Evolutionary conservation across 768 basidiomycete species (phyloP).

Genomic region (Tulasnella calospora): DNA sequence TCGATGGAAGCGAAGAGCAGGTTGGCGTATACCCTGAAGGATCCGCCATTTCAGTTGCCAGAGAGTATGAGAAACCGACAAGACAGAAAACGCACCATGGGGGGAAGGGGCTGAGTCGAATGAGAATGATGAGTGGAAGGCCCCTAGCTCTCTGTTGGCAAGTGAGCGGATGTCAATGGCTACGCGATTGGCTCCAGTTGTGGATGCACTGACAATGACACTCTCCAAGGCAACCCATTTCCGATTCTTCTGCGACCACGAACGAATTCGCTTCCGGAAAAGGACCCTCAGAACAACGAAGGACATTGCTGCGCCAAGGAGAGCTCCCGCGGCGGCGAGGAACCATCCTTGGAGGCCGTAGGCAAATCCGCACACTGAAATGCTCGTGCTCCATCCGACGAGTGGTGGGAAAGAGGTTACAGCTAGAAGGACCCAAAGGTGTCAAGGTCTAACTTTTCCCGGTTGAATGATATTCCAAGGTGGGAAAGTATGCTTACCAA

Average conservation of each 20-base stretch:
- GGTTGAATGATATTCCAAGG: neutral
- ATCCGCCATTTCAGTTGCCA: neutral
- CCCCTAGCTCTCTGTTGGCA: slow-evolving; percentile 59
- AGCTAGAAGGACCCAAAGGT: slow-evolving; percentile 15
- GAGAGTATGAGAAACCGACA: neutral
- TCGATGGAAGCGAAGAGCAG: slow-evolving; percentile 62
- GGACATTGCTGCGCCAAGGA: slow-evolving; percentile 57
- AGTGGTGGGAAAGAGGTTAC: slow-evolving; percentile 49
- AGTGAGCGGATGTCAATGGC: slow-evolving; percentile 9
- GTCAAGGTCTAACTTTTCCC: neutral
- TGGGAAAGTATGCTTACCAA: slow-evolving; percentile 44
- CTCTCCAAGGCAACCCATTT: slow-evolving; percentile 75
- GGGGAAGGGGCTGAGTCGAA: slow-evolving; percentile 75
- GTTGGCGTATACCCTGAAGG: slow-evolving; percentile 73
- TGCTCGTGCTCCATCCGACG: slow-evolving; percentile 61
- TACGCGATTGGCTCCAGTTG: neutral
- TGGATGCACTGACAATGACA: slow-evolving; percentile 54
- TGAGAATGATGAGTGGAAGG: slow-evolving; percentile 72
- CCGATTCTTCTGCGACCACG: slow-evolving; percentile 58
- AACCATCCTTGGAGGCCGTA: slow-evolving; percentile 75
- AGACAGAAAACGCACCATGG: slow-evolving; percentile 38
- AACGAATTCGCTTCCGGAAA: slow-evolving; percentile 52
- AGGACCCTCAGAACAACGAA: slow-evolving; percentile 58
- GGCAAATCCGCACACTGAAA: slow-evolving; percentile 73
- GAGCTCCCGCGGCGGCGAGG: slow-evolving; percentile 55